phyloP scores from a whole-genome alignment of 768 basidiomycete species.

The Paxillus ammoniavirescens region DNA sequence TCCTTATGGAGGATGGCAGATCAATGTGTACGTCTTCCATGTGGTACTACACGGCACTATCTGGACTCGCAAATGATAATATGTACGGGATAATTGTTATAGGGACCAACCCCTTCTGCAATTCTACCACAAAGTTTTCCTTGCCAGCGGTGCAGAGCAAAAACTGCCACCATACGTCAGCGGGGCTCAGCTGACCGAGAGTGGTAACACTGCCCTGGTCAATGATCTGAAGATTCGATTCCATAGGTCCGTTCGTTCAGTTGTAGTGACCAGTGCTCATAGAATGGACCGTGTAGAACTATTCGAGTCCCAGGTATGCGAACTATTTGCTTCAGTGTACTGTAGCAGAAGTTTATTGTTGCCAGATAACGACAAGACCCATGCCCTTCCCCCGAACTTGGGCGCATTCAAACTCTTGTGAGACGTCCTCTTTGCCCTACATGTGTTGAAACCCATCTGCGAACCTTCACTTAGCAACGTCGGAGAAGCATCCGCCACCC shows the following conservation, averaged over 20 bases:
- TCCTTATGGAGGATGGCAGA: background rate
- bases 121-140: background rate
- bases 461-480: conserved; percentile 13
- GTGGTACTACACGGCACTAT: background rate
- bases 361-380: background rate
- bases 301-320: background rate
- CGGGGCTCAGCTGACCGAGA: background rate
- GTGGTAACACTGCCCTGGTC: background rate
- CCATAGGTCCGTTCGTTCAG: background rate
- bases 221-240: background rate
- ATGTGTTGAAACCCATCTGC: background rate
- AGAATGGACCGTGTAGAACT: background rate
- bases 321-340: background rate
- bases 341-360: background rate
- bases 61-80: background rate
- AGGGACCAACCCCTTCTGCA: background rate
- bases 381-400: conserved; percentile 22
- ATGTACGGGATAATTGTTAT: background rate
- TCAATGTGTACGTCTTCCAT: background rate
- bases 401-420: conserved; percentile 24
- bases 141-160: background rate
- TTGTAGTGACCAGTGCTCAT: background rate
- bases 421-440: background rate
- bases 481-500: conserved; percentile 5
- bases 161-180: background rate